Evolutionary conservation across 345 rosid species (phyloP).

Genomic region (Eucalyptus sp.): DNA sequence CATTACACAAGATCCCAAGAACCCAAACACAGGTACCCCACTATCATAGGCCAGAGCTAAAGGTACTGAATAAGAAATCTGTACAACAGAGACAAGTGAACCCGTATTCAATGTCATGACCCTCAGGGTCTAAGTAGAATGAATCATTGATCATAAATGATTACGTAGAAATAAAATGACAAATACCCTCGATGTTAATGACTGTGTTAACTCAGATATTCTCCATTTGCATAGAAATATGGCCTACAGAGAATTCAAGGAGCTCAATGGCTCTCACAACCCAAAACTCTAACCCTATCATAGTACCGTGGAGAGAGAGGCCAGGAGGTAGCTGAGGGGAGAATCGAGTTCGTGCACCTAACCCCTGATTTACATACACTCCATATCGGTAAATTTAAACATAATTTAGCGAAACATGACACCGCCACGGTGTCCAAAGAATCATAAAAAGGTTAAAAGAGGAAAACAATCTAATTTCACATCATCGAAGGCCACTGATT

Average conservation of each 20-base stretch:
- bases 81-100: neutral
- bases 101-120: neutral
- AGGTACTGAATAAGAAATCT: neutral
- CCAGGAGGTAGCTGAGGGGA: neutral
- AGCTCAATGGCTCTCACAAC: neutral
- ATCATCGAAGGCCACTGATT: neutral
- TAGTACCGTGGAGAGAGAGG: neutral
- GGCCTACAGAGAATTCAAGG: neutral
- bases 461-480: neutral
- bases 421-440: neutral
- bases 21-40: neutral
- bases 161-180: neutral
- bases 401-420: neutral
- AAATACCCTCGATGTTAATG: neutral
- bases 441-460: neutral
- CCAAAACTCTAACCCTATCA: neutral
- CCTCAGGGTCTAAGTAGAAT: neutral
- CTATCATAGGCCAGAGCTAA: neutral
- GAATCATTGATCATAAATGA: neutral
- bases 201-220: neutral
- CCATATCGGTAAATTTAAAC: neutral
- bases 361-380: neutral
- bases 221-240: neutral
- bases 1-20: neutral
- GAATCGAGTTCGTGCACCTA: neutral